Conservation (phyloP, 768 basidiomycete genomes). For the Cyathus striatus region DNA sequence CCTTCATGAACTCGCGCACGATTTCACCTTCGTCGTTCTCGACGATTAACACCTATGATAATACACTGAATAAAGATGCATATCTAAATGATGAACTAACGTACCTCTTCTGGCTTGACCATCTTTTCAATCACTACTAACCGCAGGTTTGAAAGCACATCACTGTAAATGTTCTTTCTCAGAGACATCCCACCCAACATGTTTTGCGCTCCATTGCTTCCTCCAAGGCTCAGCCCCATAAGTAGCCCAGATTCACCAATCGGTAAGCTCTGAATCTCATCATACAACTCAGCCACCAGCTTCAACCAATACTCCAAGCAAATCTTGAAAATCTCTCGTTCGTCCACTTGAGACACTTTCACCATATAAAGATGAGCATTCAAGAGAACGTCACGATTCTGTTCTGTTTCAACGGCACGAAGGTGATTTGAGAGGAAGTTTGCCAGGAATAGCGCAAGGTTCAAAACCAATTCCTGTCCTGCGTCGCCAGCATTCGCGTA, state of each 20-base stretch:
- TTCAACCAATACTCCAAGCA: conserved; percentile 97
- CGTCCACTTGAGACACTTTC: conserved; percentile 96
- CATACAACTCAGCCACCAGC: conserved; percentile 93
- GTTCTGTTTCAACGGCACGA: conserved; percentile 87
- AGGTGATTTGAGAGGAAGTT: conserved; percentile 95
- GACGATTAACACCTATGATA: conserved; percentile 83
- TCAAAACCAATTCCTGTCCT: conserved; percentile 95
- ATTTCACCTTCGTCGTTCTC: conserved; percentile 99
- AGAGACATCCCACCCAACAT: conserved; percentile 76
- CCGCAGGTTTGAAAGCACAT: conserved; percentile 90
- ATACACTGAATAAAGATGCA: not conserved
- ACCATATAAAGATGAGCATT: conserved; percentile 99
- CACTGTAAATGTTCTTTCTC: conserved; percentile 92
- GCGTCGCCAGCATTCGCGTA: conserved; percentile 86
- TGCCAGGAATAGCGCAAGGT: conserved; percentile 94
- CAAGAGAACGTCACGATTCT: conserved; percentile 86
- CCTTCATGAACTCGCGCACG: conserved; percentile 98
- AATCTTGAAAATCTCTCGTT: conserved; percentile 99
- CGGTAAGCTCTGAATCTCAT: conserved; percentile 90
- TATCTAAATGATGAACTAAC: conserved; percentile 12
- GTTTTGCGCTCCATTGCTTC: conserved; percentile 52
- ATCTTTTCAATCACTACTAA: conserved; percentile 97
- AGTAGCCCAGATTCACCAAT: conserved; percentile 82
- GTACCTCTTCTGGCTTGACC: conserved; percentile 98
- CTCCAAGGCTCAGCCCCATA: conserved; percentile 85